Evolutionary conservation across 2,329 filamentous ascomycete genomes (phyloP).

Genomic region (Thelonectria blattea): DNA sequence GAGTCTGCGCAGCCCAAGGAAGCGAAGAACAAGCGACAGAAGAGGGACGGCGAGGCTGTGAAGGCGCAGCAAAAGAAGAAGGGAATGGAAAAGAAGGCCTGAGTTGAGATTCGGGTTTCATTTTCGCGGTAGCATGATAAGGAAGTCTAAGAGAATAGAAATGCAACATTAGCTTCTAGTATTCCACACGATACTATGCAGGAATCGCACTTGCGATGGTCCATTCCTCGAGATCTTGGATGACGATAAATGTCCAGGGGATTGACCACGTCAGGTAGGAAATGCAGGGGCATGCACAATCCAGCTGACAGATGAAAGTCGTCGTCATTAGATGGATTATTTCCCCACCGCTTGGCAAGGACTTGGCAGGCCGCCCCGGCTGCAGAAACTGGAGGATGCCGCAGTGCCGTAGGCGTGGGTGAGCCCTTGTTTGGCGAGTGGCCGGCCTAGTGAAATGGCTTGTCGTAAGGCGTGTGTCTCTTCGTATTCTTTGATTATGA

Average conservation of each 20-base stretch:
- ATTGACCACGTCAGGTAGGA: neutral
- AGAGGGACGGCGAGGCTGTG: neutral
- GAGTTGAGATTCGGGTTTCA: neutral
- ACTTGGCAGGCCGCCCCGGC: conserved; percentile 4
- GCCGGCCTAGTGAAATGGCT: neutral
- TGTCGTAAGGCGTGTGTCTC: neutral
- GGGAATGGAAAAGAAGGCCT: neutral
- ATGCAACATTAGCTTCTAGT: too few relatives aligned
- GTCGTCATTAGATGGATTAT: conserved; percentile 1
- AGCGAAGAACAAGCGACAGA: neutral
- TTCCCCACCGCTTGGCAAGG: conserved; percentile 1
- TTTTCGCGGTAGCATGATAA: neutral
- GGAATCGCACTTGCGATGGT: too few relatives aligned
- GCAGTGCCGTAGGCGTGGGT: conserved; percentile 1
- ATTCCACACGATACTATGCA: too few relatives aligned
- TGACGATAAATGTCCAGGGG: too few relatives aligned
- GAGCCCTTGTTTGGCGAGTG: neutral
- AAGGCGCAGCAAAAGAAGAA: neutral
- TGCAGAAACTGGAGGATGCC: neutral
- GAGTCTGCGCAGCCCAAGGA: neutral
- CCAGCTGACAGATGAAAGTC: neutral
- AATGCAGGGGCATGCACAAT: neutral
- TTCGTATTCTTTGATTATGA: neutral
- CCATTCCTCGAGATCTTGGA: too few relatives aligned
- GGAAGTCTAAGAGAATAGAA: too few relatives aligned